Evolutionary conservation across 768 basidiomycete species (phyloP).

Genomic region (Hirschioporus abietinus): DNA sequence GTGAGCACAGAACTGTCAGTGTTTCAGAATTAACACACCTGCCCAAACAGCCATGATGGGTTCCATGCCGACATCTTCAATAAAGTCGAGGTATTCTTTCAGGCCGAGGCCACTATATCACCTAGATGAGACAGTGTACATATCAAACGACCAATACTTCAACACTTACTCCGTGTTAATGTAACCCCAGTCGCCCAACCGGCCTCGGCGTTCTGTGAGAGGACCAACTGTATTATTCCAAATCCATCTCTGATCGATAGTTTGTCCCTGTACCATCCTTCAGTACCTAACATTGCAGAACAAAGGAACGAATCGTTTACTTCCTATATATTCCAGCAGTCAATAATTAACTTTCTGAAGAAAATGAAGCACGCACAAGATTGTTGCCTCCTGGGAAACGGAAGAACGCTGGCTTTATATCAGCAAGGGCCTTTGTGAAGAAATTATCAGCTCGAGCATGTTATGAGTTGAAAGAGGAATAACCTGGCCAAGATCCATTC

Average conservation of each 20-base stretch:
- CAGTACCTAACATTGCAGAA: slow-evolving; percentile 8
- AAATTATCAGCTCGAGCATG: background rate
- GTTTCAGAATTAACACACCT: slow-evolving; percentile 24
- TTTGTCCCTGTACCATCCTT: slow-evolving; percentile 40
- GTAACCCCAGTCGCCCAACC: slow-evolving; percentile 60
- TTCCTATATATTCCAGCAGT: slow-evolving; percentile 33
- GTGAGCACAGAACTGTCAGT: background rate
- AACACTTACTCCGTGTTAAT: slow-evolving; percentile 49
- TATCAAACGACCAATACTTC: slow-evolving; percentile 9
- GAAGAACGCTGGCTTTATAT: slow-evolving; percentile 56
- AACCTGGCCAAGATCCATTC: slow-evolving; percentile 54
- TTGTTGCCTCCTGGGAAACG: slow-evolving; percentile 69
- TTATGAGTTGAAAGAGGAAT: slow-evolving; percentile 6
- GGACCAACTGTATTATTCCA: slow-evolving; percentile 62
- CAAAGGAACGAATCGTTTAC: slow-evolving; percentile 14
- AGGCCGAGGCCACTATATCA: slow-evolving; percentile 49
- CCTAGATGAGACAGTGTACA: background rate
- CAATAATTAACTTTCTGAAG: slow-evolving; percentile 14
- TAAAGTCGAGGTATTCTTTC: slow-evolving; percentile 49
- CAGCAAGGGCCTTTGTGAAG: slow-evolving; percentile 39
- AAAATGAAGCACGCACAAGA: slow-evolving; percentile 32
- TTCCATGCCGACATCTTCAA: slow-evolving; percentile 52
- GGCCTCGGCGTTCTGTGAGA: slow-evolving; percentile 50
- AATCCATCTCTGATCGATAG: slow-evolving; percentile 49
- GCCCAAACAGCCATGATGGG: slow-evolving; percentile 62